phyloP scores from a whole-genome alignment of 2,329 filamentous ascomycete species.

The Cercospora zeae-maydis region DNA sequence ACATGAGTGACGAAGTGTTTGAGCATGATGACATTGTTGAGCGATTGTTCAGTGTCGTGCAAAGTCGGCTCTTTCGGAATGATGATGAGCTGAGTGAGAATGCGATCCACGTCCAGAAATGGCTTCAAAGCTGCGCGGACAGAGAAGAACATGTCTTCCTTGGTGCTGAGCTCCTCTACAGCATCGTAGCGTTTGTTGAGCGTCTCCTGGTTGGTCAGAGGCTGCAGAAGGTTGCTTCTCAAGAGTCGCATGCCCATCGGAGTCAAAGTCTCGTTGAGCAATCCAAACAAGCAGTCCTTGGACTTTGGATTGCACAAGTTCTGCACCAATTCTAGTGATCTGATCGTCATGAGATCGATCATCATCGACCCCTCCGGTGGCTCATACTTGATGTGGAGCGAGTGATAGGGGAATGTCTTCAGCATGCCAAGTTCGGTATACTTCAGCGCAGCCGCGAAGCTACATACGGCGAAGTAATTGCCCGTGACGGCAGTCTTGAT shows the following conservation, averaged over 20 bases:
- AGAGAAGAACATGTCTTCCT: conserved; percentile 79
- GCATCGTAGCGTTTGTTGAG: conserved; percentile 74
- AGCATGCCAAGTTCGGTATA: conserved; percentile 70
- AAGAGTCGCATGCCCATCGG: conserved; percentile 85
- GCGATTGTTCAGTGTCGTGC: conserved; percentile 69
- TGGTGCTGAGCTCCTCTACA: conserved; percentile 73
- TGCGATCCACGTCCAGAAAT: conserved; percentile 74
- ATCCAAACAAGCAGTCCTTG: conserved; percentile 75
- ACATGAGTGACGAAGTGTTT: conserved; percentile 75
- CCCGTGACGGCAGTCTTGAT: conserved; percentile 74
- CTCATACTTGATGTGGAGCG: conserved; percentile 80
- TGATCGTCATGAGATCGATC: conserved; percentile 85
- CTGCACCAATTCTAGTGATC: conserved; percentile 83
- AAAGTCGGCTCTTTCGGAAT: conserved; percentile 64
- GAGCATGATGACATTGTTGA: conserved; percentile 82
- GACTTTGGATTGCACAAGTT: conserved; percentile 76
- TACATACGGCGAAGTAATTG: conserved; percentile 83
- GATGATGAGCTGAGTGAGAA: conserved; percentile 80
- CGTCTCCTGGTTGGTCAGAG: conserved; percentile 68
- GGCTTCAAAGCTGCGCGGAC: conserved; percentile 71
- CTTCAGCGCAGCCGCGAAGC: conserved; percentile 82
- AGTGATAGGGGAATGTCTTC: conserved; percentile 69
- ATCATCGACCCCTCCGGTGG: conserved; percentile 91
- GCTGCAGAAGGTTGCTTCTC: conserved; percentile 82
- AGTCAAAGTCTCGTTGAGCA: conserved; percentile 80